Conservation (phyloP, 2,329 filamentous ascomycete species). For the Stachybotrys chlorohalonatus region DNA sequence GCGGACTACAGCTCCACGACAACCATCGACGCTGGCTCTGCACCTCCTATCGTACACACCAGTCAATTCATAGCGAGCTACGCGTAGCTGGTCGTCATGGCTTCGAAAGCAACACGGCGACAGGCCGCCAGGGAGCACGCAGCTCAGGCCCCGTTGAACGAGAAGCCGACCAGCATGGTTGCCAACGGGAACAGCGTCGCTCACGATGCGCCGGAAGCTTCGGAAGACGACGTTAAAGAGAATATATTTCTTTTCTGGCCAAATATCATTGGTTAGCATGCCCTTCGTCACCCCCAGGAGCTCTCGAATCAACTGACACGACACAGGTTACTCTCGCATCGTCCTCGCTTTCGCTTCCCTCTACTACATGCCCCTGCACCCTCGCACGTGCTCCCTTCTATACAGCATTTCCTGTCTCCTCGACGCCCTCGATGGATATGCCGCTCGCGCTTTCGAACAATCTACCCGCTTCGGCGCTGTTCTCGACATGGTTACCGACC, state of each 20-base stretch:
- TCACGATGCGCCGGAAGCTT: constrained; percentile 21
- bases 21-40: not conserved
- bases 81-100: constrained; percentile 18
- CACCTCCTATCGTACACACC: not conserved
- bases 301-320: constrained; percentile 5
- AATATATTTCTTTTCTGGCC: constrained; percentile 79
- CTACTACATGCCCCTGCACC: constrained; percentile 98
- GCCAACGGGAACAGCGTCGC: constrained; percentile 39
- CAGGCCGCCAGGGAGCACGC: constrained; percentile 26
- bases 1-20: not conserved
- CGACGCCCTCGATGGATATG: constrained; percentile 88
- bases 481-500: constrained; percentile 97
- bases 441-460: constrained; percentile 73
- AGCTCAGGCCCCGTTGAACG: constrained; percentile 16
- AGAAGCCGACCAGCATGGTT: constrained; percentile 14
- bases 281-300: not conserved
- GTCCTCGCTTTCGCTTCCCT: constrained; percentile 80
- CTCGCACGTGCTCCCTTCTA: constrained; percentile 83
- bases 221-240: constrained; percentile 39
- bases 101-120: constrained; percentile 27
- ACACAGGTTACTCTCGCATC: constrained; percentile 64
- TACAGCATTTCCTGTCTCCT: constrained; percentile 94
- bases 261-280: constrained; percentile 62
- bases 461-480: constrained; percentile 94
- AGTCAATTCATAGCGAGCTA: not conserved